Evolutionary conservation across 768 basidiomycete genomes (phyloP).

Genomic region (Termitomyces bulborhizus): DNA sequence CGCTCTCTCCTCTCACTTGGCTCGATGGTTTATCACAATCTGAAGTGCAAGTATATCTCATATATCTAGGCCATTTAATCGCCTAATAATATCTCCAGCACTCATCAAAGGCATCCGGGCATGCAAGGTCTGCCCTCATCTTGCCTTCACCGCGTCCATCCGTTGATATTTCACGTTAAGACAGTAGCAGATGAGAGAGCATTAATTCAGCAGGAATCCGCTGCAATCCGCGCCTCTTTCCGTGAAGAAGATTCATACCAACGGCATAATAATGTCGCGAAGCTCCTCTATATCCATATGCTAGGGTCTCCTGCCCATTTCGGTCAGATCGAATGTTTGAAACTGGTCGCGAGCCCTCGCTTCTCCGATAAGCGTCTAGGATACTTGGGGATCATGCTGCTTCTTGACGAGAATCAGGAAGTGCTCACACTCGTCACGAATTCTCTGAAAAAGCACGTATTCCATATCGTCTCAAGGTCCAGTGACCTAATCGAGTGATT

Average conservation of each 20-base stretch:
- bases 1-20: constrained; percentile 1
- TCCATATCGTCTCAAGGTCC: background rate
- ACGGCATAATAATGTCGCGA: constrained; percentile 96
- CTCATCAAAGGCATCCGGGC: constrained; percentile 97
- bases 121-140: constrained; percentile 67
- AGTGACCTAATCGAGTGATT: background rate
- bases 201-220: constrained; percentile 95
- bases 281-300: constrained; percentile 98
- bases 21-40: constrained; percentile 76
- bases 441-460: constrained; percentile 88
- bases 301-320: constrained; percentile 98
- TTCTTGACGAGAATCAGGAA: constrained; percentile 97
- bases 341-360: constrained; percentile 89
- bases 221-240: constrained; percentile 94
- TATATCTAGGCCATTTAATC: background rate
- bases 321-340: constrained; percentile 96
- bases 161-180: constrained; percentile 33
- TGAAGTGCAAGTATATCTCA: constrained; percentile 55
- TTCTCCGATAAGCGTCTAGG: constrained; percentile 96
- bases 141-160: constrained; percentile 6
- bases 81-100: constrained; percentile 43
- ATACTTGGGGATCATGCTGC: constrained; percentile 95
- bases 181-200: constrained; percentile 98
- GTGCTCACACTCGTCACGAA: constrained; percentile 97
- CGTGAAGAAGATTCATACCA: constrained; percentile 94